These are phyloP conservation scores for Pichia nanzhaoensis DNA, from an alignment of 805 yeast genomes.

Conservation along the genomic window DNA sequence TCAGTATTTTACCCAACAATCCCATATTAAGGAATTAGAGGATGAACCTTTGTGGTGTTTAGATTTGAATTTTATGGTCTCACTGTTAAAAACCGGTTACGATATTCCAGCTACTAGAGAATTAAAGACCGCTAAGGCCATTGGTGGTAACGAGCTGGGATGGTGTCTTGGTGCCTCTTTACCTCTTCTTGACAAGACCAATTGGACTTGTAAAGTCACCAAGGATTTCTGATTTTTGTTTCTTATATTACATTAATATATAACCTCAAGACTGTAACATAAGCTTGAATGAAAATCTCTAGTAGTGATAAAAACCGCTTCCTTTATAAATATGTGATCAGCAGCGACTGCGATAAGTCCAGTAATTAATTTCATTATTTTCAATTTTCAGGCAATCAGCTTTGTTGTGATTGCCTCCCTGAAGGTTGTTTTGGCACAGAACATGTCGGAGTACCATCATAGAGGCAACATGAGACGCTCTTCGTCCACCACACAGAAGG, in stretches of 20 bases:
- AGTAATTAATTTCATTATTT: too few species aligned
- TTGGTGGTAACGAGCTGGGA: conserved; percentile 85
- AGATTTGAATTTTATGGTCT: conserved; percentile 84
- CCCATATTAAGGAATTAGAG: conserved; percentile 56
- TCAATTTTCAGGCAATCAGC: too few species aligned
- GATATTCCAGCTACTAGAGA: conserved; percentile 89
- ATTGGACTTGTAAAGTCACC: conserved; percentile 61
- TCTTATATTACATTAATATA: not conserved
- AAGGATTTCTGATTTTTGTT: conserved; percentile 19
- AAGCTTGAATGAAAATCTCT: too few species aligned
- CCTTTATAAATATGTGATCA: too few species aligned
- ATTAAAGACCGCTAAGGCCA: conserved; percentile 85
- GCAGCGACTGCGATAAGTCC: too few species aligned
- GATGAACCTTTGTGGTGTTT: conserved; percentile 92
- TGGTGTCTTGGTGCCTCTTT: conserved; percentile 99
- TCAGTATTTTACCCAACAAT: conserved; percentile 54
- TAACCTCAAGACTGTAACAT: too few species aligned
- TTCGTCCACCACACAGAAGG: conserved; percentile 2
- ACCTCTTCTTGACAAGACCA: conserved; percentile 69
- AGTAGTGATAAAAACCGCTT: too few species aligned
- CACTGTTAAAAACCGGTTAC: conserved; percentile 92
- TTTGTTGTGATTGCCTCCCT: too few species aligned
- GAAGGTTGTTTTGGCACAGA: too few species aligned
- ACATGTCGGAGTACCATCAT: not conserved
- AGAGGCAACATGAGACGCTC: conserved; percentile 2